Evolutionary conservation across 164 flowering plant species (phyloP), one percentile per base, ranked within the genome.

Genomic region (Aristolochia fimbriata): DNA sequence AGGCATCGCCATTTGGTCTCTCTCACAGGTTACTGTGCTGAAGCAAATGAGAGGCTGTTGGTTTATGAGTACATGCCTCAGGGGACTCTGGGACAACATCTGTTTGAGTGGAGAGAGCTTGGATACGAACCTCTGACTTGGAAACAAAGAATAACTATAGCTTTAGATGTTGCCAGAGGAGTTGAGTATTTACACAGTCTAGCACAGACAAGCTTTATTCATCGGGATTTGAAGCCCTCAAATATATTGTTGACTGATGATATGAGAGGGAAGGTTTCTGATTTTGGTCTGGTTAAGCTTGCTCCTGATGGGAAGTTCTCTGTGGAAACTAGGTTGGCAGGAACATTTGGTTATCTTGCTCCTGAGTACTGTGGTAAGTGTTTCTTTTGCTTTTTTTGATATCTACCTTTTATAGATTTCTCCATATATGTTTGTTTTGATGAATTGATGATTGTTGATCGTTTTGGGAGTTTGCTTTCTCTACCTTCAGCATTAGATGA

Each of bases 341-440:
- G 85, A 30, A 81, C 85, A 19, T 81, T 81, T 59, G 85, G 85
- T 46, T 81, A 81, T 67, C 82, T 81, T 58, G 85, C 85, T 56
- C 85, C 85, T 7, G 85, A 81, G 51, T 81, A 81, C 71, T 79
- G 80, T 21, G 70, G 85, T 78, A 71, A 63, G 74, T 66, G 6
- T 15, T 11, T 1, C 24, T 20, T 63, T 22, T 3, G 12, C 43
- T 37, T 10, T 0, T 37, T 37, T 37, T 37, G 43, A 37, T 7
- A 37, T 10, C 43, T 6, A 37, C 43, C 43, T 37, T 27, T 37
- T 37, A 37, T 37, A 37, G 43, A 37, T 37, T 37, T 37, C 10
- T 37, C 12, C 12, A 10, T 10, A 37, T 37, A 37, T 37, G 43
- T 37, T 37, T 37, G 12, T 37, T 37, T 37, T 37, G 10, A 37